These are phyloP conservation scores for Arthrobotrys conoides DNA, from an alignment of 2,329 filamentous ascomycete species.

Conservation along the genomic window DNA sequence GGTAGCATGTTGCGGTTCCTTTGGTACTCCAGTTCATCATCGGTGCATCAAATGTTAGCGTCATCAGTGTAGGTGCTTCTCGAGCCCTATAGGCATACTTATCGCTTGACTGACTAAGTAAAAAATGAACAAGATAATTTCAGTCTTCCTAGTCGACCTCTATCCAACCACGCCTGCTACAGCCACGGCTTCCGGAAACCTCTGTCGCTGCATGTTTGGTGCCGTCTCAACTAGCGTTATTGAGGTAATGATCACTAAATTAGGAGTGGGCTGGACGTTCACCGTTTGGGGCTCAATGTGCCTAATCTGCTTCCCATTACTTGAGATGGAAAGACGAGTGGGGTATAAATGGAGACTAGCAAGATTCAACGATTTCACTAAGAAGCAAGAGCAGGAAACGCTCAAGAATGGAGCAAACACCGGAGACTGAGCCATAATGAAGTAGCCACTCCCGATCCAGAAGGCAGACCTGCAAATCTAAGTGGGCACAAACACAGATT, in stretches of 20 bases:
- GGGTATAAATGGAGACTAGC: constrained; percentile 72
- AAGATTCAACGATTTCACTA: constrained; percentile 64
- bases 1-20: constrained; percentile 70
- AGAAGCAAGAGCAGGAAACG: constrained; percentile 34
- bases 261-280: constrained; percentile 76
- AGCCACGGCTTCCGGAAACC: constrained; percentile 76
- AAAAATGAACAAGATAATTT: constrained; percentile 66
- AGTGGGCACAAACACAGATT: too few species aligned
- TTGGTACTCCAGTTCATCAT: constrained; percentile 73
- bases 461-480: too few species aligned
- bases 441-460: not conserved
- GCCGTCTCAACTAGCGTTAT: constrained; percentile 75
- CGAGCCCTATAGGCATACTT: too few species aligned
- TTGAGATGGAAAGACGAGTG: constrained; percentile 70
- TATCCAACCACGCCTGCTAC: constrained; percentile 75
- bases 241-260: constrained; percentile 72
- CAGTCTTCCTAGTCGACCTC: constrained; percentile 76
- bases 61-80: constrained; percentile 72
- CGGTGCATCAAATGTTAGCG: constrained; percentile 73
- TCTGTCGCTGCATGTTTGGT: constrained; percentile 75
- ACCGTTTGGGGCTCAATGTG: constrained; percentile 73
- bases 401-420: not conserved
- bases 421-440: not conserved
- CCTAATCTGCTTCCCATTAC: constrained; percentile 69
- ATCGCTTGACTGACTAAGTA: not conserved